Evolutionary conservation across 768 basidiomycete species (phyloP), one percentile per base, ranked within the genome.

Genomic region (Suillus hirtellus): DNA sequence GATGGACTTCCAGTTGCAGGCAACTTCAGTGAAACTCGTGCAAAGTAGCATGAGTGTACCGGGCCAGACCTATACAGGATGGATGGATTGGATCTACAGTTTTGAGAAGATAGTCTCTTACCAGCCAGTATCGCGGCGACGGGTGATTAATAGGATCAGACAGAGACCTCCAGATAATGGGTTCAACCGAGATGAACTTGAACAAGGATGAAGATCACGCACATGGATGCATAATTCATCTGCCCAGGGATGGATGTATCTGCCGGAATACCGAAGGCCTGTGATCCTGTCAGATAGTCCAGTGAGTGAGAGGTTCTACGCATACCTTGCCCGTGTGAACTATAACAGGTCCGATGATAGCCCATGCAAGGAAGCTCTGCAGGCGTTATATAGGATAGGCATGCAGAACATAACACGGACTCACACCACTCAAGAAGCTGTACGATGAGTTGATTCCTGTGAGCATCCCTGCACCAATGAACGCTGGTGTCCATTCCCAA

Each of bases 381-480:
- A 68, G 50, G 46, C 62, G 40, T 69, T 65, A 66, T 24, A 37
- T 61, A 38, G 42, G 15, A 56, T 53, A 10, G 3, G 15, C 38
- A 43, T 68, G 24, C 60, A 53, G 50, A 56, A n/a, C 7, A 38
- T 34, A 11, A n/a, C 21, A 21, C 27, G 50, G 34, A 73, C 83
- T 66, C 66, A 85, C 84, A 4, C 72, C 73, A 10, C 73, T 53
- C 58, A 69, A 74, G 76, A 86, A 87, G 70, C 84, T 83, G 77
- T 81, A 85, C 55, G 81, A 82, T 12, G 84, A 79, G 58, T 85
- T 86, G 61, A 84, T 68, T 52, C 85, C 85, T 64, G 81, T 82
- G 63, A 86, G 76, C 83, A 85, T 83, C 19, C 86, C 86, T 54
- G 81, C 83, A 60, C 85, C 84, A 60, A 83, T 82, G 76, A 86